These are phyloP conservation scores for Maudiozyma humilis DNA, from an alignment of 1,139 yeast genomes.

Conservation along the genomic window DNA sequence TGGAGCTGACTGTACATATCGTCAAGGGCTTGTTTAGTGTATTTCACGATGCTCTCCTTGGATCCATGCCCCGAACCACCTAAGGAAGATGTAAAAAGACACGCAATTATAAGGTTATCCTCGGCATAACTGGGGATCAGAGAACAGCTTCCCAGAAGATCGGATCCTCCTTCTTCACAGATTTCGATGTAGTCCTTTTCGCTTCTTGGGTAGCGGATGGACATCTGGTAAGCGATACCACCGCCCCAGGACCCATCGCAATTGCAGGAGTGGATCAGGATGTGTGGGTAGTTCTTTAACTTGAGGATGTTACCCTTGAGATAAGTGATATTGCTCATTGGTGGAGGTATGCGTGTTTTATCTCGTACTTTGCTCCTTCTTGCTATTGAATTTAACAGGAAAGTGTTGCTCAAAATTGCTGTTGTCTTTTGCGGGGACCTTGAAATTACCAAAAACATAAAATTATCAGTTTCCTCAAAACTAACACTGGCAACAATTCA, in stretches of 20 bases:
- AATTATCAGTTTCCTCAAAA: too few relatives aligned
- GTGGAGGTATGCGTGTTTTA: neutral
- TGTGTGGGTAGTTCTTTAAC: conserved; percentile 13
- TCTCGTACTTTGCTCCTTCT: neutral
- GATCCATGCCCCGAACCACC: conserved; percentile 21
- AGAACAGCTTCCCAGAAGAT: conserved; percentile 21
- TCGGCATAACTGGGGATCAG: conserved; percentile 21
- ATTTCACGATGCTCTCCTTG: conserved; percentile 14
- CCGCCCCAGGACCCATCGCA: conserved; percentile 80
- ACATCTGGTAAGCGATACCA: conserved; percentile 42
- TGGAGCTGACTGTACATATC: conserved; percentile 9
- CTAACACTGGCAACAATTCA: too few relatives aligned
- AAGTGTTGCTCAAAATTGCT: too few relatives aligned
- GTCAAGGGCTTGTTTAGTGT: conserved; percentile 16
- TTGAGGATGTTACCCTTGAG: conserved; percentile 19
- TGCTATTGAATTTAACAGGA: neutral
- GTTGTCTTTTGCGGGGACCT: neutral
- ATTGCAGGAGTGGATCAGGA: conserved; percentile 59
- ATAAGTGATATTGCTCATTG: conserved; percentile 16
- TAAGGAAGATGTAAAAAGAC: conserved; percentile 23
- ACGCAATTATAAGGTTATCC: conserved; percentile 18
- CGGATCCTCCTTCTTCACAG: conserved; percentile 19
- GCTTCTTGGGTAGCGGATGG: conserved; percentile 20
- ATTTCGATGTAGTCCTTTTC: conserved; percentile 21
- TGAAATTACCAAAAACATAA: too few relatives aligned